Evolutionary conservation across 148 eudicot species (phyloP).

Genomic region (Rhododendron henanense): DNA sequence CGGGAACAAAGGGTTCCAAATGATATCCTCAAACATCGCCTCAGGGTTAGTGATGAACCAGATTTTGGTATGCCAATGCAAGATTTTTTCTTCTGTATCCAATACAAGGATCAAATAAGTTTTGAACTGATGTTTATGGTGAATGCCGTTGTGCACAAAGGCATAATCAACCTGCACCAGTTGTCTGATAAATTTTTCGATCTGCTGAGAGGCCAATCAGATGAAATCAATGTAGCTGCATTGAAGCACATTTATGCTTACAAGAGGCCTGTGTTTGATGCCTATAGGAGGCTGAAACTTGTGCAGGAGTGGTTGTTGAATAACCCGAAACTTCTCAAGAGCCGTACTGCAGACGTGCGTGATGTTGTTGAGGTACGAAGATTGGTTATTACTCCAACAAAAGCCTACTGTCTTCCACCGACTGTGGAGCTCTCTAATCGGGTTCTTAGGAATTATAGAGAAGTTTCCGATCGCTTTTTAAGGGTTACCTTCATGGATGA

Average conservation of each 20-base stretch:
- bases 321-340: constrained; percentile 54
- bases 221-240: constrained; percentile 63
- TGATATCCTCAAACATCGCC: constrained; percentile 14
- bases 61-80: constrained; percentile 42
- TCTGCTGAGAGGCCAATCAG: constrained; percentile 42
- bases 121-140: constrained; percentile 63
- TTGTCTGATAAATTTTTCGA: constrained; percentile 45
- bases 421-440: constrained; percentile 77
- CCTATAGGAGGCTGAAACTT: constrained; percentile 34
- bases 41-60: constrained; percentile 53
- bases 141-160: constrained; percentile 75
- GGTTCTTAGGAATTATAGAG: constrained; percentile 60
- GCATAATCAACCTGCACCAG: constrained; percentile 68
- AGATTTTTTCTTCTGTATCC: constrained; percentile 66
- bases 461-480: constrained; percentile 67
- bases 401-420: constrained; percentile 84
- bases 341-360: constrained; percentile 27
- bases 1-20: constrained; percentile 38
- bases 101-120: constrained; percentile 36
- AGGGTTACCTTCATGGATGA: constrained; percentile 93
- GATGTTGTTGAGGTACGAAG: constrained; percentile 70
- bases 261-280: constrained; percentile 58
- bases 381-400: constrained; percentile 77
- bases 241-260: constrained; percentile 65
- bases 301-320: constrained; percentile 64